Evolutionary conservation across 2,329 filamentous ascomycete genomes (phyloP).

Genomic region (Aspergillus phoenicis): DNA sequence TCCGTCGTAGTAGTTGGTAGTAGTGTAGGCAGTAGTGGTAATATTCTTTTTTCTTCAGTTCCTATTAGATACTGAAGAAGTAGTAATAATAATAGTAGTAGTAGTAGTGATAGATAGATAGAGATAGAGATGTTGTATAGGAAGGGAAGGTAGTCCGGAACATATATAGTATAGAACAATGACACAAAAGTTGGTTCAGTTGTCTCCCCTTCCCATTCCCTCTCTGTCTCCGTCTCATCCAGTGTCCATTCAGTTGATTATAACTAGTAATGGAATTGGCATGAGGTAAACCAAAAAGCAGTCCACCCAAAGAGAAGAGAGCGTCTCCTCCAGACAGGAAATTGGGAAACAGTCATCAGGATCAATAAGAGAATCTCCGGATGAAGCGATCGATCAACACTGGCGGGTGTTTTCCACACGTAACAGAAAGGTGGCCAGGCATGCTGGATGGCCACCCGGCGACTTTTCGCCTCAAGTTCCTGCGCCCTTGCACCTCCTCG

Average conservation of each 20-base stretch:
- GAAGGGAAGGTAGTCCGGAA: no score
- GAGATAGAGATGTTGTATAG: no score
- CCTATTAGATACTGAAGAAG: no score
- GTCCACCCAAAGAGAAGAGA: neutral
- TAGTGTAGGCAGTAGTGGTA: no score
- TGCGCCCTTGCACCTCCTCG: constrained; percentile 5
- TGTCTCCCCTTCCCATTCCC: no score
- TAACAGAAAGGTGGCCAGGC: constrained; percentile 28
- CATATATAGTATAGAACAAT: no score
- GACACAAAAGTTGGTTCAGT: neutral
- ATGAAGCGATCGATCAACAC: constrained; percentile 19
- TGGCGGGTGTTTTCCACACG: constrained; percentile 28
- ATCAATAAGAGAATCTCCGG: constrained; percentile 23
- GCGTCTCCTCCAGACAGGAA: neutral
- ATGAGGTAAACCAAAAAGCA: no score
- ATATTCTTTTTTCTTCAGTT: no score
- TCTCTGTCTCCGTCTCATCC: no score
- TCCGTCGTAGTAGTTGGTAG: no score
- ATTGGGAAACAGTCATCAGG: constrained; percentile 17
- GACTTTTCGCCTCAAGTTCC: constrained; percentile 8
- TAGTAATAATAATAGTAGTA: no score
- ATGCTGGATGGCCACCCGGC: constrained; percentile 10
- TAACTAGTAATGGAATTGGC: neutral
- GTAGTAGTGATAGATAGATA: no score
- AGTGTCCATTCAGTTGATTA: neutral